Evolutionary conservation across 2,329 filamentous ascomycete species (phyloP), one percentile per base, ranked within the genome.

Genomic region (Pseudogymnoascus sp.): DNA sequence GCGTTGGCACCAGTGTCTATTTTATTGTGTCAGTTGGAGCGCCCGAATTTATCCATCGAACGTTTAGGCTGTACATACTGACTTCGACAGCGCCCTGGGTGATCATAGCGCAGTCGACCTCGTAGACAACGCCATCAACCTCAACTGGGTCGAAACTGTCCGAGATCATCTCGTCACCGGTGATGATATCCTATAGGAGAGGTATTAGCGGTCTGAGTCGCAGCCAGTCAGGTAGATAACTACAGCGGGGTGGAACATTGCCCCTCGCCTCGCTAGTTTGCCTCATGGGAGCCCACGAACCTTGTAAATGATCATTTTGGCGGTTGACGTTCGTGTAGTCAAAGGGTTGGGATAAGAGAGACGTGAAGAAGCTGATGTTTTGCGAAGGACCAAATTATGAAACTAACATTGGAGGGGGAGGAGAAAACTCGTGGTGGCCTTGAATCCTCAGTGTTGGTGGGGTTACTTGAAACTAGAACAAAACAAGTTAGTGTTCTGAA

Each of bases 81-180:
- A 95, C 85, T 68, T 83, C 77, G 74, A 93, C 86, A 67, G 77
- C 84, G 67, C 86, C 91, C 77, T 92, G 82, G 64, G 84, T 86
- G 80, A 97, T 92, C 86, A 93, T 96, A 75, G 83, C 81, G 80
- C 92, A 96, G 80, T 99, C 89, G 74, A 88, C 88, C 82, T 97
- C 93, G 81, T 90, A 97, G 72, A 89, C 86, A 70, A 90, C 81
- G 69, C 85, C 86, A 76, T 92, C 90, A 67, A 93, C 75, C 76
- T 89, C 82, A 81, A 90, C 91, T 75, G 95, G 78, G 71, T 92
- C 82, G 81, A 88, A 97, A 70, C 90, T 94, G 81, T 97, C 93
- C 74, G 94, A 95, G 86, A 97, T 87, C 77, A 99, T 84, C 88
- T 99, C 94, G 81, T 97, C 93, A 69, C 81, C 90, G 78, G 85